Percentiles rank a stretch among this genome's conserved stretches.
Evolutionary conservation across 495 filamentous ascomycete genomes (phyloP).

Genomic region (Sphaerosporella brunnea): DNA sequence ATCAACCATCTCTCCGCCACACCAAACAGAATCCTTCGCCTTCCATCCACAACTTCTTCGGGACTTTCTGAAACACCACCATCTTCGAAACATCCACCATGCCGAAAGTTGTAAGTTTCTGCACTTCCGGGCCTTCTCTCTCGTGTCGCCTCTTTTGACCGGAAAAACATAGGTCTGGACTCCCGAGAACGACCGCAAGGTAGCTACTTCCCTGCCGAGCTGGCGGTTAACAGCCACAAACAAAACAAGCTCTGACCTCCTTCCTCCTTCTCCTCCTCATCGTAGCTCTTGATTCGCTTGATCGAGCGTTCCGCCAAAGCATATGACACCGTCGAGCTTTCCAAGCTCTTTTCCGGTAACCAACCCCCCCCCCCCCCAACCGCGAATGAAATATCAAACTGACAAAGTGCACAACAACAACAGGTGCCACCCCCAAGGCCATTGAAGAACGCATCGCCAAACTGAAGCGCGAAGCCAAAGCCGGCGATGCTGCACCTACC

Average conservation of each 20-base stretch:
- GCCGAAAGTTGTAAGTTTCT: constrained; percentile 26
- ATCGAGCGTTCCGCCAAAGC: constrained; percentile 26
- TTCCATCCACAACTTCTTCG: not conserved
- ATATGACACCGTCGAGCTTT: constrained; percentile 23
- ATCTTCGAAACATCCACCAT: constrained; percentile 15
- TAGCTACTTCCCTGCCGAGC: constrained; percentile 1
- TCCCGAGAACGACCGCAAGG: constrained; percentile 24
- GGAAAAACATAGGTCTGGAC: constrained; percentile 19
- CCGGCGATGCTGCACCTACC: too few relatives aligned
- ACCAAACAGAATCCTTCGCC: not conserved
- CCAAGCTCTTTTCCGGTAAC: constrained; percentile 23
- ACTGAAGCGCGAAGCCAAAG: constrained; percentile 26
- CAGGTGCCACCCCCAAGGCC: constrained; percentile 24
- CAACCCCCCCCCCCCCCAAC: not conserved
- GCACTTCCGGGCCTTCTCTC: too few relatives aligned
- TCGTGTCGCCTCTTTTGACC: too few relatives aligned
- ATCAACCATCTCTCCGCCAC: not conserved
- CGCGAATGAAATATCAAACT: not conserved
- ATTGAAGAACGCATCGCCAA: constrained; percentile 27
- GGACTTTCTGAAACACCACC: not conserved
- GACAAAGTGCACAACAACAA: too few relatives aligned
- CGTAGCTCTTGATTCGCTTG: constrained; percentile 25
- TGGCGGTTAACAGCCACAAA: not conserved
- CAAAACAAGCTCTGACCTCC: too few relatives aligned
- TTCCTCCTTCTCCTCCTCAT: too few relatives aligned